Base-by-base conservation (phyloP, 2,329 filamentous ascomycete species). In the Chalara sp. region DNA sequence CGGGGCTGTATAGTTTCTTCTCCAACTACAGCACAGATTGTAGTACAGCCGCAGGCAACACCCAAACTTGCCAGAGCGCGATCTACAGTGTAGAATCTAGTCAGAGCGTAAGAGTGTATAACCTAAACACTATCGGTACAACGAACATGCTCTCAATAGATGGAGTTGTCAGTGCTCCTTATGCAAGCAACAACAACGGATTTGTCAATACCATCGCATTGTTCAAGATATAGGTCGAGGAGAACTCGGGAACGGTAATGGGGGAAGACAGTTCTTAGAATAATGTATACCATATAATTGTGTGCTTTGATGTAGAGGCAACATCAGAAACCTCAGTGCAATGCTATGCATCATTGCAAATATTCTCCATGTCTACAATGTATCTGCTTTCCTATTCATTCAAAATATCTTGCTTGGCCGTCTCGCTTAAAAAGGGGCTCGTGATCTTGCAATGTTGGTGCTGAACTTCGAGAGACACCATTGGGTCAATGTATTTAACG, bases 1-100 rank as follows among this genome's bases (percentile, higher is more conserved):
- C 71, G 0, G 78, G 79, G 0, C 55, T 80, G 5, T 82, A 82
- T 65, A 73, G 68, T 51, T 83, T 80, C 71, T 83, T 81, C 70
- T 70, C 76, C 58, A 74, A 78, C 65, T 81, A 81, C 66, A 46
- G 12, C 11, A 44, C 37, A 10, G 31, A 12, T 11, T 53, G 51
- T 31, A 45, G 35, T 5, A 42, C 48, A 12, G 35, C 8, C 8
- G 42, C 39, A 30, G 49, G 49, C 11, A 47, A 49, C 30, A 46
- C 45, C n/a, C 50, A 52, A 41, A 49, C 21, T 4, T 58, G 56
- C 44, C 56, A 58, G 31, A 35, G 8, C 11, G 39, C 40, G 12
- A 56, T 58, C 6, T 47, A 57, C 29, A 52, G 49, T 40, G 32
- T 58, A 11, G 56, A 58, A 21, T 32, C 42, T 33, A 28, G 32